Conservation (phyloP, 2,329 filamentous ascomycete genomes). For the Pyrenochaeta sp. region DNA sequence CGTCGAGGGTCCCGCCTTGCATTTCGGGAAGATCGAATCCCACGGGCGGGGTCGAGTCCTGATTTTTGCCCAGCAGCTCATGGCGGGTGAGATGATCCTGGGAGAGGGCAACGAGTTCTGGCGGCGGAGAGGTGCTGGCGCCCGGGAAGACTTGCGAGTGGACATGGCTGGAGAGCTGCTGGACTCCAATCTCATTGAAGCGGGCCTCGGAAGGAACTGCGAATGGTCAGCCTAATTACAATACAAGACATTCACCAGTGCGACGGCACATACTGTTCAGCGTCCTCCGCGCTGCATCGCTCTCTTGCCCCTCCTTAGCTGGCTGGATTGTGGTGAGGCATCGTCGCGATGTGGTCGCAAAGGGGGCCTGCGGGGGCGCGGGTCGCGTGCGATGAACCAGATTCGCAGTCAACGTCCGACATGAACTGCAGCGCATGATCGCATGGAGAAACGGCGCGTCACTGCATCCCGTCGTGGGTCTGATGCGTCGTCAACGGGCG, state of each 20-base stretch:
- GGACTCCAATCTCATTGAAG: conserved; percentile 92
- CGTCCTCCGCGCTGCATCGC: conserved; percentile 13
- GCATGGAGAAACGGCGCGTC: conserved; percentile 19
- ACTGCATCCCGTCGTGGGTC: conserved; percentile 34
- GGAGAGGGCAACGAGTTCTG: conserved; percentile 80
- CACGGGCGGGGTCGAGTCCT: conserved; percentile 75
- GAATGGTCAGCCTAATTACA: neutral
- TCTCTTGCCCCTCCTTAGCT: conserved; percentile 9
- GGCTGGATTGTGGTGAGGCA: conserved; percentile 36
- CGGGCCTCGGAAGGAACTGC: conserved; percentile 65
- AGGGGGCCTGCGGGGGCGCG: conserved; percentile 15
- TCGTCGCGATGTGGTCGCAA: conserved; percentile 28
- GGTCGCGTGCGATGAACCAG: conserved; percentile 29
- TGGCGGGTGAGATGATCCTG: conserved; percentile 84
- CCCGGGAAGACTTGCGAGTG: conserved; percentile 82
- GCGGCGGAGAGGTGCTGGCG: conserved; percentile 62
- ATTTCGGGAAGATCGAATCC: conserved; percentile 85
- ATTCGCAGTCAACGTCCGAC: conserved; percentile 29
- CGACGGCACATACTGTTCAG: conserved; percentile 31
- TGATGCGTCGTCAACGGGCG: neutral
- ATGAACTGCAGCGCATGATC: conserved; percentile 45
- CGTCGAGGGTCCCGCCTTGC: conserved; percentile 83
- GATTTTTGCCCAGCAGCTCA: conserved; percentile 89
- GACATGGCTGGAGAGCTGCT: conserved; percentile 87
- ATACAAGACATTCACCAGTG: neutral